phyloP scores from a whole-genome alignment of 139 green algal genomes.

The Auxenochlorella protothecoides region DNA sequence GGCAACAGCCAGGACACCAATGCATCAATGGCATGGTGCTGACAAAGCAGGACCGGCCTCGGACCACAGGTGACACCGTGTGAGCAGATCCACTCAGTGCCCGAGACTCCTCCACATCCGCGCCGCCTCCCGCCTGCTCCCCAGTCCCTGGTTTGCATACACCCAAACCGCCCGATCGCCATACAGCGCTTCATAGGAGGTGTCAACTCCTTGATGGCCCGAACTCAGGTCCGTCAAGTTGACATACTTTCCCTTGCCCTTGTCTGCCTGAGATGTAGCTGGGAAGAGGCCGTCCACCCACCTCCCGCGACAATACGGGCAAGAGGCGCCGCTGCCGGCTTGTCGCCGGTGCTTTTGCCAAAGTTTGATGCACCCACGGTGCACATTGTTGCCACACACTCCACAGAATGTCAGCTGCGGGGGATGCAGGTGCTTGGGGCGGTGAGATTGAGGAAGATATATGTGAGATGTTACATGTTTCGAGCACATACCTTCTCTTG shows the following conservation, averaged over 20 bases:
- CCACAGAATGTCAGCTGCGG: constrained; percentile 2
- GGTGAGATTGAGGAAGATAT: no score
- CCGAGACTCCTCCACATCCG: no score
- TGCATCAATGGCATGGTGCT: no score
- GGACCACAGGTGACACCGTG: no score
- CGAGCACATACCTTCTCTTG: no score
- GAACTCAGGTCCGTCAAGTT: not conserved
- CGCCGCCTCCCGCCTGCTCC: not conserved
- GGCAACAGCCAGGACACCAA: no score
- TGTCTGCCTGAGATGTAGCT: not conserved
- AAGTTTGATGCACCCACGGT: not conserved
- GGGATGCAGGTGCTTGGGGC: not conserved
- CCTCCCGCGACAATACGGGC: not conserved
- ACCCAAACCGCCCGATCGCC: not conserved
- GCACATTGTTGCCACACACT: constrained; percentile 1
- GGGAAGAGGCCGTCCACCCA: not conserved
- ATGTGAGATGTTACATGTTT: no score
- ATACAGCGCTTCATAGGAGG: constrained; percentile 1
- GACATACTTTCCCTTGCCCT: not conserved
- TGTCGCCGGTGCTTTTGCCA: not conserved
- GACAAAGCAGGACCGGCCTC: no score
- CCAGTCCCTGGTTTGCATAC: not conserved
- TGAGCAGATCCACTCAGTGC: no score
- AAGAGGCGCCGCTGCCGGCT: not conserved
- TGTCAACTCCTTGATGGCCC: not conserved